Conservation (phyloP, 768 basidiomycete genomes). For the Xanthoconium purpureum region DNA sequence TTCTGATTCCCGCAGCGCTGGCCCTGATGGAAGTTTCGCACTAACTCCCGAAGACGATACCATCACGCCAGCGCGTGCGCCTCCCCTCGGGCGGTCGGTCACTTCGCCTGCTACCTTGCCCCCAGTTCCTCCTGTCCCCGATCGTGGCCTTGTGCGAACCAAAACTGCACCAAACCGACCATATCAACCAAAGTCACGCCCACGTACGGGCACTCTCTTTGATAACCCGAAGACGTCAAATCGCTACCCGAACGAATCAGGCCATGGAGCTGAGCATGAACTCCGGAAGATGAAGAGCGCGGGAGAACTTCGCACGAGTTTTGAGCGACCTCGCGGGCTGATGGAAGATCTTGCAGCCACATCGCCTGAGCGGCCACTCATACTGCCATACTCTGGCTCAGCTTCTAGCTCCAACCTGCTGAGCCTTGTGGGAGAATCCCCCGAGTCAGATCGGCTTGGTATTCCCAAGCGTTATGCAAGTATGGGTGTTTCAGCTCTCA, state of each 20-base stretch:
- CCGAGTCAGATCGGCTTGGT: constrained; percentile 35
- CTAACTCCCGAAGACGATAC: constrained; percentile 62
- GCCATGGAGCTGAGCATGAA: constrained; percentile 52
- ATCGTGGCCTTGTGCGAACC: constrained; percentile 60
- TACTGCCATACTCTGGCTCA: constrained; percentile 57
- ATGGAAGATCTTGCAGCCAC: constrained; percentile 29
- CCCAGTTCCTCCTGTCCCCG: constrained; percentile 17
- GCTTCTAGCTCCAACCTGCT: constrained; percentile 68
- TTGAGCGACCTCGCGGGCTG: constrained; percentile 26
- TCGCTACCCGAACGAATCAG: constrained; percentile 38
- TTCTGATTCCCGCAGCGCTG: constrained; percentile 47
- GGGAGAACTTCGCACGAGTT: constrained; percentile 60
- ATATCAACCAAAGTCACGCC: constrained; percentile 45
- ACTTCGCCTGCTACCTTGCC: constrained; percentile 45
- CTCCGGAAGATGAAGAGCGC: constrained; percentile 85
- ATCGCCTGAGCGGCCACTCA: constrained; percentile 39
- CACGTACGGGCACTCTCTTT: constrained; percentile 29
- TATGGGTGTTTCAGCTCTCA: constrained; percentile 47
- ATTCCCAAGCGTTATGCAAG: constrained; percentile 64
- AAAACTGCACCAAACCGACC: constrained; percentile 68
- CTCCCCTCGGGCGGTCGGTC: constrained; percentile 48
- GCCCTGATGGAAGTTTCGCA: constrained; percentile 27
- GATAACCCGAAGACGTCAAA: constrained; percentile 19
- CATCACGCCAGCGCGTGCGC: constrained; percentile 61
- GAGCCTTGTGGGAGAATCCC: constrained; percentile 30